Conservation (phyloP, 2,329 filamentous ascomycete species). For the Fusarium sp. region DNA sequence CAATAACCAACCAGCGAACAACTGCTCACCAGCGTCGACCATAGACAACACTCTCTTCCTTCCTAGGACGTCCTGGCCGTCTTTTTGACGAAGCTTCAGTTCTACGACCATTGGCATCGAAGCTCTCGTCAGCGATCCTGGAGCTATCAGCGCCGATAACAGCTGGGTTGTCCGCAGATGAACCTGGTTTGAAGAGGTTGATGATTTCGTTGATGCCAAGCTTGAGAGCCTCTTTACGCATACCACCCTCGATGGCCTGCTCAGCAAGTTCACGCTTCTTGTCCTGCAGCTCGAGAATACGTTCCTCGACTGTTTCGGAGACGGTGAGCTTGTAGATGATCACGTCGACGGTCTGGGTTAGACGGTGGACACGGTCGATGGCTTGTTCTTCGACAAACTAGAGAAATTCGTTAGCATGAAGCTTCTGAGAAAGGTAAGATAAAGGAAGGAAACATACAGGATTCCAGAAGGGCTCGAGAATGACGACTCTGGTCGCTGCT, state of each 20-base stretch:
- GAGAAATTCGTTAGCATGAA: conserved; percentile 20
- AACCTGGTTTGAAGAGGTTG: conserved; percentile 83
- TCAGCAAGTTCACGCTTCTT: conserved; percentile 94
- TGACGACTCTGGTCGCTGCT: conserved; percentile 91
- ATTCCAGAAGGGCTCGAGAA: conserved; percentile 99
- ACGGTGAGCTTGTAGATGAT: conserved; percentile 96
- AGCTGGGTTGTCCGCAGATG: conserved; percentile 36
- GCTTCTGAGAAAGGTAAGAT: neutral
- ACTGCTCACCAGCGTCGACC: conserved; percentile 36
- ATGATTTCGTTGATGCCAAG: conserved; percentile 94
- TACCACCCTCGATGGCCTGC: conserved; percentile 86
- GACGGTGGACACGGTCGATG: conserved; percentile 97
- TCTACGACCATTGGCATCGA: conserved; percentile 39
- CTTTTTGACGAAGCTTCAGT: conserved; percentile 46
- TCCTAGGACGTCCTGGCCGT: conserved; percentile 42
- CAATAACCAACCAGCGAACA: neutral
- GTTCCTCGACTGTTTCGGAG: conserved; percentile 87
- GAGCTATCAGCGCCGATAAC: conserved; percentile 42
- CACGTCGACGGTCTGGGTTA: conserved; percentile 95
- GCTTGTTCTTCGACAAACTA: conserved; percentile 98
- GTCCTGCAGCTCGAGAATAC: conserved; percentile 93
- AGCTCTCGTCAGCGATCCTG: conserved; percentile 18
- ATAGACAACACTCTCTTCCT: conserved; percentile 41
- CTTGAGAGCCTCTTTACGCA: conserved; percentile 81
- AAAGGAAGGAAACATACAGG: conserved; percentile 68